Evolutionary conservation across 305 asterid genomes (phyloP).

Genomic region (Rubia balearica): DNA sequence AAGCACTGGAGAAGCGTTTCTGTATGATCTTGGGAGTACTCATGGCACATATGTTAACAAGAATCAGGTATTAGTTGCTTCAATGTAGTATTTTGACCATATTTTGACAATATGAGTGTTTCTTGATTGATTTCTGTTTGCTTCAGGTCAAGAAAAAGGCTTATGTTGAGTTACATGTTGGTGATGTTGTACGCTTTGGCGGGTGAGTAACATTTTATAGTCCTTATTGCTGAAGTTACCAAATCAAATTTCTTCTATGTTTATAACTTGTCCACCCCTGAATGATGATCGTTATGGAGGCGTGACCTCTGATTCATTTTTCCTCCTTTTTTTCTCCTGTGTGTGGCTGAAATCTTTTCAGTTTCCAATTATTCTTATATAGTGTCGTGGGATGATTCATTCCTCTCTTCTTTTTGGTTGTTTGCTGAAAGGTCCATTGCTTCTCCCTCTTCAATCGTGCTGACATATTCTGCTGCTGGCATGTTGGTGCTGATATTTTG

Average conservation of each 20-base stretch:
- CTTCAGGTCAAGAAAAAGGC: slow-evolving; percentile 65
- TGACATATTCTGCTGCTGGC: no score
- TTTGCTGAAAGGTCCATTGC: no score
- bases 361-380: background rate
- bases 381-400: background rate
- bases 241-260: background rate
- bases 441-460: no score
- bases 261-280: slow-evolving; percentile 1
- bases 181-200: slow-evolving; percentile 95
- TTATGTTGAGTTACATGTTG: slow-evolving; percentile 81
- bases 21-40: slow-evolving; percentile 85
- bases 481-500: no score
- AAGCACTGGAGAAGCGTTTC: slow-evolving; percentile 58
- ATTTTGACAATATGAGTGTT: background rate
- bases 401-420: no score
- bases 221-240: background rate
- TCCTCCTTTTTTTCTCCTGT: background rate
- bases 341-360: background rate
- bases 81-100: background rate
- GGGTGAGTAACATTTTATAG: slow-evolving; percentile 45
- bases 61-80: slow-evolving; percentile 47
- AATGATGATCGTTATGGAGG: background rate
- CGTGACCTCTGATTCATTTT: no score
- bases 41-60: slow-evolving; percentile 86
- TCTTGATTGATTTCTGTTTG: background rate